These are phyloP conservation scores for Paracorniculantispora psalliotae DNA, from an alignment of 2,329 filamentous ascomycete species.

Conservation along the genomic window DNA sequence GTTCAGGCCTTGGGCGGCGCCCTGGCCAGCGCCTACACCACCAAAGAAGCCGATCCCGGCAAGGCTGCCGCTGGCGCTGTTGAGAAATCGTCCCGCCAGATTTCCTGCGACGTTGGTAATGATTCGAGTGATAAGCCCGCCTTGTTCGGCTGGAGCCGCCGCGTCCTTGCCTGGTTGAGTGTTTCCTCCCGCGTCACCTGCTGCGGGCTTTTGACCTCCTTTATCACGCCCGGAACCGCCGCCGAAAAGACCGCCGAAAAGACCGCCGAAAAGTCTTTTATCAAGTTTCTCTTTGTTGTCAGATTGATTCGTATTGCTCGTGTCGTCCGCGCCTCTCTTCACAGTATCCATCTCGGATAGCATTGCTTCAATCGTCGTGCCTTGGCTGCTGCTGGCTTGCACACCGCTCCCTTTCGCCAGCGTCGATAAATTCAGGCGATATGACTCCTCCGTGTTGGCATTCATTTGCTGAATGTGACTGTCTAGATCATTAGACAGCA, in stretches of 20 bases:
- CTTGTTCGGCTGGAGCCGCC: neutral
- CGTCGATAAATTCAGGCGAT: slow-evolving; percentile 9
- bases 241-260: neutral
- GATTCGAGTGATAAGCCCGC: neutral
- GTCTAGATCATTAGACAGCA: slow-evolving; percentile 15
- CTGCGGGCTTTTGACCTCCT: neutral
- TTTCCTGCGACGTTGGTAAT: slow-evolving; percentile 7
- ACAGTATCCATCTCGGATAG: neutral
- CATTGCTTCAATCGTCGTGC: neutral
- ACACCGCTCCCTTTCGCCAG: neutral
- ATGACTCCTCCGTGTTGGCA: slow-evolving; percentile 11
- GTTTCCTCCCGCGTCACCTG: neutral
- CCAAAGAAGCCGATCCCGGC: slow-evolving; percentile 21
- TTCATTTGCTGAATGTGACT: slow-evolving; percentile 13
- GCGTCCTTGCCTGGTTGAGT: neutral
- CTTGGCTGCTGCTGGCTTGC: neutral
- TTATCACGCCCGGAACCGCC: neutral
- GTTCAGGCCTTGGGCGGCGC: slow-evolving; percentile 21
- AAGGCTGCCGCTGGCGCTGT: slow-evolving; percentile 5
- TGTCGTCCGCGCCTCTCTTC: neutral
- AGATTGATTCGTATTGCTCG: neutral
- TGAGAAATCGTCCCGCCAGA: slow-evolving; percentile 6
- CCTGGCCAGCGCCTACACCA: slow-evolving; percentile 22
- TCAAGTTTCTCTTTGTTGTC: neutral
- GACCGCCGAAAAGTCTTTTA: neutral